Evolutionary conservation across 148 eudicot species (phyloP), one percentile per base, ranked within the genome.

Genomic region (Camellia granthamiana): DNA sequence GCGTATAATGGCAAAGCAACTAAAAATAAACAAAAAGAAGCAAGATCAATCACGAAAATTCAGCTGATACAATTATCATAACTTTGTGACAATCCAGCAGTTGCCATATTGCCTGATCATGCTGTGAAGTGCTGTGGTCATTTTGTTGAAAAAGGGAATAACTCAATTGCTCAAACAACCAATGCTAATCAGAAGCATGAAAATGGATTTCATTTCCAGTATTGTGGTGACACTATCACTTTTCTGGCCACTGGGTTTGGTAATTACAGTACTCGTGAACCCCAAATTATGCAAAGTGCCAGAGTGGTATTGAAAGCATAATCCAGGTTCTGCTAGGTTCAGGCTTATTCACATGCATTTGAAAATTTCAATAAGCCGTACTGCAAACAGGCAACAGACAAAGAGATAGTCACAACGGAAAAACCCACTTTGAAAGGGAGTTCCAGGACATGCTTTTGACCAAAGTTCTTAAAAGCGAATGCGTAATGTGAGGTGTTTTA

Each of bases 111-210:
- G 41, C 63, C 76, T 3, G 18, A 23, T 41, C n/a, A 52, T 51
- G 78, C 68, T 64, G 23, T 18, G 14, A 55, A 74, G 46, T 74
- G 77, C 77, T 23, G 14, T 16, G 47, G 65, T 10, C 78, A 59
- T 59, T 41, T 75, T 42, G 21, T 58, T n/a, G 10, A 2, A 75
- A 60, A 44, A 58, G n/a, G 0, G 11, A 76, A 62, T 12, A 59
- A 75, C 43, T 18, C 41, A 60, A 4, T 52, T 60, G 67, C 30
- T 6, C 16, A 38, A 42, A 38, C n/a, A 9, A 52, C 46, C 64
- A 30, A 55, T 56, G 77, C 64, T 16, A 38, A 47, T 18, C 8
- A 42, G 7, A 59, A 60, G 54, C 59, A 59, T 15, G 66, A 16
- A 58, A 59, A 42, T 8, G 18, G 51, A 42, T 54, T 75, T 59